phyloP scores from a whole-genome alignment of 768 basidiomycete genomes.

The Phlebiopsis gigantea region DNA sequence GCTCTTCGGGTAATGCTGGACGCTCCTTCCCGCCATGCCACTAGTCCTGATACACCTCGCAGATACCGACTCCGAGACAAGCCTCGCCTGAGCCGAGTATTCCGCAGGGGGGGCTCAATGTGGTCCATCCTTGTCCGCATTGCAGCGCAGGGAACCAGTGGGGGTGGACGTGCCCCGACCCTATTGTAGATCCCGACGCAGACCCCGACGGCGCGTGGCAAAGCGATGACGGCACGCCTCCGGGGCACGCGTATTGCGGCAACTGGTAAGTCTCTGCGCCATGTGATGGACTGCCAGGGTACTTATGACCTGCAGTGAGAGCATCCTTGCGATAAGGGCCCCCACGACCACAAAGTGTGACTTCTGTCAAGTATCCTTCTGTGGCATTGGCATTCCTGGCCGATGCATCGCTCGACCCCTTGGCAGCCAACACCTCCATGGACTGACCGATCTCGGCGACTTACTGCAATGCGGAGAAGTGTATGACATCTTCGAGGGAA shows the following conservation, averaged over 20 bases:
- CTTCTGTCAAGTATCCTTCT: conserved; percentile 77
- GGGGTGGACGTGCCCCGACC: conserved; percentile 79
- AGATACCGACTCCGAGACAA: conserved; percentile 77
- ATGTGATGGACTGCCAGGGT: not conserved
- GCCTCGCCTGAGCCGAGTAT: conserved; percentile 72
- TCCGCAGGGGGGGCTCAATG: conserved; percentile 56
- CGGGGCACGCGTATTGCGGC: conserved; percentile 76
- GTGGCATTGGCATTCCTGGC: conserved; percentile 71
- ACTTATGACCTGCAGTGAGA: conserved; percentile 51
- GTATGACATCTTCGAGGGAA: conserved; percentile 79
- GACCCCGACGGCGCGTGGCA: conserved; percentile 75
- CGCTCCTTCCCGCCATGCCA: conserved; percentile 2
- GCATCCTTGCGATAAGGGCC: conserved; percentile 62
- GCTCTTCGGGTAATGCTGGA: conserved; percentile 50
- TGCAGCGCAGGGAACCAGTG: conserved; percentile 64
- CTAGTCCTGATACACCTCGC: not conserved
- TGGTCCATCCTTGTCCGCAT: conserved; percentile 76
- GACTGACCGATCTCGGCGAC: conserved; percentile 62
- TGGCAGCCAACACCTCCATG: conserved; percentile 60
- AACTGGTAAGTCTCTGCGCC: conserved; percentile 54
- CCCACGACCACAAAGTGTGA: conserved; percentile 82
- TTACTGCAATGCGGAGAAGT: conserved; percentile 68
- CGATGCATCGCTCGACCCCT: conserved; percentile 64
- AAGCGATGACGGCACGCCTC: conserved; percentile 70
- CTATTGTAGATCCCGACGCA: conserved; percentile 63